Evolutionary conservation across 176 grass and related monocot genomes (phyloP).

Genomic region (Chloris gayana): DNA sequence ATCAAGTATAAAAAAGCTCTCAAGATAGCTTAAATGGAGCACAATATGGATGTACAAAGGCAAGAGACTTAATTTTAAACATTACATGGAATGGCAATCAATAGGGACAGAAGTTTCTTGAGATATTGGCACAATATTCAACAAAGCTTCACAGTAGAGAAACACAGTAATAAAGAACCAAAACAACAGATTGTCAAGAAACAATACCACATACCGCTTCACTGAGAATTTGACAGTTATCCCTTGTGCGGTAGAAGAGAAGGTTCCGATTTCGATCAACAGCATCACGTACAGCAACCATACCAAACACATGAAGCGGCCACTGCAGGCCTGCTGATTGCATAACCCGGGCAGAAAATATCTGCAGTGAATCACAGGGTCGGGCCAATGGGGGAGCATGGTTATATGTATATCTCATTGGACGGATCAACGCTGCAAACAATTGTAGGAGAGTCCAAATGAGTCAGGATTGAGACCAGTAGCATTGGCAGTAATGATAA

Average conservation of each 20-base stretch:
- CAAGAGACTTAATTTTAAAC: too few species aligned
- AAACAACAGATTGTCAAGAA: not conserved
- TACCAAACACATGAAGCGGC: not conserved
- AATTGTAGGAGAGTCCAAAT: not conserved
- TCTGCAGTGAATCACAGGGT: not conserved
- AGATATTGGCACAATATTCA: too few species aligned
- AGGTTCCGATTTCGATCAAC: conserved; percentile 3
- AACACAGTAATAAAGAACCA: not conserved
- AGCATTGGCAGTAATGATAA: not conserved
- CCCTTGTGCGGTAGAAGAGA: not conserved
- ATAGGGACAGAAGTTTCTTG: too few species aligned
- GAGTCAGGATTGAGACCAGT: not conserved
- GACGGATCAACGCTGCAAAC: not conserved
- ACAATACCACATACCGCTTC: not conserved
- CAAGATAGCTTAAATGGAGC: too few species aligned
- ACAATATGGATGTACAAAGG: too few species aligned
- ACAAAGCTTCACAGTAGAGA: not conserved
- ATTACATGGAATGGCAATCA: too few species aligned
- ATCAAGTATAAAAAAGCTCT: too few species aligned
- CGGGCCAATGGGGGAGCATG: not conserved
- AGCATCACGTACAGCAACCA: not conserved
- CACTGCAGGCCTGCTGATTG: not conserved
- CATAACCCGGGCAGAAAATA: not conserved
- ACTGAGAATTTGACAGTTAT: not conserved
- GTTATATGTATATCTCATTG: not conserved